Evolutionary conservation across 1,284 basidiomycete species (phyloP).

Genomic region (Ustilago xerochloae): DNA sequence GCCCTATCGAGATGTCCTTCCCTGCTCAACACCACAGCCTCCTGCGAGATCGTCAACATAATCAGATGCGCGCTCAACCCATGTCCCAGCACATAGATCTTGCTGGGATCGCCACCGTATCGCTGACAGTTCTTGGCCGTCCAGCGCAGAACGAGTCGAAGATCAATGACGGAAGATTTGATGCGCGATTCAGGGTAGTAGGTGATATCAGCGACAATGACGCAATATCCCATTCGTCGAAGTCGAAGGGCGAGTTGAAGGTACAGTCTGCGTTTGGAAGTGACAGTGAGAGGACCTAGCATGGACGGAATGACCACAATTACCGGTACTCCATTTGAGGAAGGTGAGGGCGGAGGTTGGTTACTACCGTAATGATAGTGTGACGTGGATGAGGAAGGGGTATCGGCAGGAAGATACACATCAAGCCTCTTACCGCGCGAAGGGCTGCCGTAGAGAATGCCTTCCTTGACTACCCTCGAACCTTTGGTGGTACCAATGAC

Average conservation of each 20-base stretch:
- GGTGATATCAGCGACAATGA: conserved; percentile 68
- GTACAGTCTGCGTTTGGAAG: conserved; percentile 54
- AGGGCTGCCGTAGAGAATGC: conserved; percentile 61
- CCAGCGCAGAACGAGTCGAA: conserved; percentile 68
- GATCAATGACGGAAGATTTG: conserved; percentile 64
- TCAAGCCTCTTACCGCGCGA: conserved; percentile 54
- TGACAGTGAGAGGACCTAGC: conserved; percentile 55
- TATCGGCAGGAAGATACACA: conserved; percentile 59
- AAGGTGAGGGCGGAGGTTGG: background rate
- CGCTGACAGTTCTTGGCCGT: conserved; percentile 59
- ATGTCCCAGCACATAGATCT: conserved; percentile 68
- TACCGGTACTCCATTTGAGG: conserved; percentile 59
- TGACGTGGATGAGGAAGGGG: background rate
- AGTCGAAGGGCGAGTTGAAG: conserved; percentile 68
- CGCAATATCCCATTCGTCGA: conserved; percentile 67
- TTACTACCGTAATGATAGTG: background rate
- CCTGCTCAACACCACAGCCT: conserved; percentile 66
- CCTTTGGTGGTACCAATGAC: conserved; percentile 64
- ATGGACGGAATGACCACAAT: conserved; percentile 67
- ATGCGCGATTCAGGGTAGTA: conserved; percentile 66
- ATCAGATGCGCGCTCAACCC: conserved; percentile 68
- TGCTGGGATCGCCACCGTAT: conserved; percentile 67
- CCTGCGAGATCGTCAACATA: conserved; percentile 68
- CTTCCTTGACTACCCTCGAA: conserved; percentile 58
- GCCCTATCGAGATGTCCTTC: conserved; percentile 46